Evolutionary conservation across 768 basidiomycete species (phyloP).

Genomic region (Naganishia randhawae): DNA sequence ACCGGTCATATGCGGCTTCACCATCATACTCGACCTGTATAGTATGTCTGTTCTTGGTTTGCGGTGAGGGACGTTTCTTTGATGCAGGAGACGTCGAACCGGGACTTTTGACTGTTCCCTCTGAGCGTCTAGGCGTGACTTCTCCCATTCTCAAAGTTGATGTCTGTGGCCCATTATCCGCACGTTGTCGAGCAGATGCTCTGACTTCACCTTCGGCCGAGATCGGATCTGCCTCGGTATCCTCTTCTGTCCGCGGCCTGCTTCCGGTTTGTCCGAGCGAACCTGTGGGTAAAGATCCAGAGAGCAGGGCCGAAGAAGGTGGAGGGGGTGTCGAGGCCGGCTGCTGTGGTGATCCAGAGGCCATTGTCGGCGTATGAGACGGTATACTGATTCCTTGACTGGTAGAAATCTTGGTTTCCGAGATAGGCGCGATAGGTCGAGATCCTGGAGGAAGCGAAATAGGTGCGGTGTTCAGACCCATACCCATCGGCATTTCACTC

Average conservation of each 20-base stretch:
- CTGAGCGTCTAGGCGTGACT: background rate
- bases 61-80: conserved; percentile 36
- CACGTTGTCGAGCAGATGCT: conserved; percentile 11
- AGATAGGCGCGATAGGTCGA: background rate
- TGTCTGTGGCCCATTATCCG: background rate
- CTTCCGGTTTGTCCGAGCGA: background rate
- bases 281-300: background rate
- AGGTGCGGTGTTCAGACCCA: background rate
- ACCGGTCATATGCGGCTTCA: conserved; percentile 45
- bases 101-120: background rate
- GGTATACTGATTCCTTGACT: conserved; percentile 4
- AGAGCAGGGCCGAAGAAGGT: background rate
- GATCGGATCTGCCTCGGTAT: background rate
- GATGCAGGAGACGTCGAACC: conserved; percentile 5
- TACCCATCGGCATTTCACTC: conserved; percentile 41
- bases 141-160: background rate
- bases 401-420: background rate
- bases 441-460: background rate
- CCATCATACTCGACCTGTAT: conserved; percentile 95
- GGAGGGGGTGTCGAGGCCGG: background rate
- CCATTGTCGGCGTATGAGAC: background rate
- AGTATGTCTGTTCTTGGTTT: conserved; percentile 70
- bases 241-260: conserved; percentile 12
- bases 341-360: background rate
- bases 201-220: conserved; percentile 6